These are phyloP conservation scores for Lichina pygmaea DNA, from an alignment of 495 filamentous ascomycete genomes.

Conservation along the genomic window DNA sequence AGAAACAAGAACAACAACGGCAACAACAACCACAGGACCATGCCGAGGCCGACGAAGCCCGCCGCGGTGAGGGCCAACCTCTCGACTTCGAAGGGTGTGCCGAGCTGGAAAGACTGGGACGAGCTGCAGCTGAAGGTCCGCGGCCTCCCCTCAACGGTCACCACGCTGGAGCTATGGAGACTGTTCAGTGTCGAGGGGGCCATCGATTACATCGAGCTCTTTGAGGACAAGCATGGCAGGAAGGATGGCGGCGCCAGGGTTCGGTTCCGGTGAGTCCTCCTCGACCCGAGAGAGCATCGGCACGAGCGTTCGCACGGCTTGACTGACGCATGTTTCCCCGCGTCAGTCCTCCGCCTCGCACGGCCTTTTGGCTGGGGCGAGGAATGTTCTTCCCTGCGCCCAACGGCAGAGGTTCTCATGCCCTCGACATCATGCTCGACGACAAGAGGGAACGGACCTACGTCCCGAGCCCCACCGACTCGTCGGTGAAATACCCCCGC, in stretches of 20 bases:
- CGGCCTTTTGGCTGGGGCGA: slow-evolving; percentile 1
- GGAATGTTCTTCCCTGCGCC: no score
- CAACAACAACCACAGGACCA: no score
- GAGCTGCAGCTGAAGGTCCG: slow-evolving; percentile 3
- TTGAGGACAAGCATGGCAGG: slow-evolving; percentile 1
- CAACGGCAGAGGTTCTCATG: no score
- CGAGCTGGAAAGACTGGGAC: background rate
- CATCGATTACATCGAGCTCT: slow-evolving; percentile 5
- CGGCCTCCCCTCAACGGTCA: slow-evolving; percentile 1
- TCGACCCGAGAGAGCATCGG: no score
- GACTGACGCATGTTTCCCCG: background rate
- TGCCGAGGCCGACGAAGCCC: no score
- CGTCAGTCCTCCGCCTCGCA: slow-evolving; percentile 4
- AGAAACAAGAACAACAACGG: no score
- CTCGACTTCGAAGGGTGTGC: no score
- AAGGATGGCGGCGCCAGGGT: slow-evolving; percentile 1
- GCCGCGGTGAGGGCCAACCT: no score
- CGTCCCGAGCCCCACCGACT: slow-evolving; percentile 7
- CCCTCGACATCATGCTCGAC: background rate
- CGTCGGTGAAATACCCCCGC: slow-evolving; percentile 4
- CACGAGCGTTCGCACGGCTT: background rate
- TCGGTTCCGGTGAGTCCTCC: slow-evolving; percentile 1
- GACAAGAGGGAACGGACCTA: background rate
- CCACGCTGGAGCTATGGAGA: slow-evolving; percentile 6
- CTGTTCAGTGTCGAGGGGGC: slow-evolving; percentile 4